Base-by-base conservation (phyloP, 495 filamentous ascomycete genomes). In the Schizothecium vesticola region DNA sequence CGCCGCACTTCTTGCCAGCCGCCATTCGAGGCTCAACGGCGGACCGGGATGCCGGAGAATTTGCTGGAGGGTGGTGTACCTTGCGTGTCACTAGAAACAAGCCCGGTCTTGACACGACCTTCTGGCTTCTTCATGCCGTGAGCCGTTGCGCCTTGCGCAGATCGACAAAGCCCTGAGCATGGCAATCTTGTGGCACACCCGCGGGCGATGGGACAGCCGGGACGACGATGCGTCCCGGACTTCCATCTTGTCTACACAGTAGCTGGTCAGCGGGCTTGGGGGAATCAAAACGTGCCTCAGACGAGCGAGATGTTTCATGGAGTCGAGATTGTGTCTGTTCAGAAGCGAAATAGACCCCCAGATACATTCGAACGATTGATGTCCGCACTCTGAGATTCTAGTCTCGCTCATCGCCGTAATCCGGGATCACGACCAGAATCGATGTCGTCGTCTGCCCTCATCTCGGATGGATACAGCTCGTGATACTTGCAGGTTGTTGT, bases 31-130 rank as follows among this genome's bases (percentile, higher is more conserved):
- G 36, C 67, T 73, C 72, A 71, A 72, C 59, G 69, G 69, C 69
- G 70, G 69, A 70, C 73, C 69, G 68, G 68, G 36, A 70, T 70
- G 56, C 70, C 71, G 74, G 71, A 57, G 71, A 70, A 57, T 70
- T 65, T 70, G 26, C n/a, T 56, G 23, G 24, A 25, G 56, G 60
- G 56, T 70, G 31, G 10, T 64, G 67, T 16, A 59, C 22, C 58
- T 24, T 28, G 13, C 23, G 26, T 23, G 26, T 13, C 22, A 26
- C 12, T 19, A 16, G 16, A 59, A 16, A 22, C 23, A 24, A 59
- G 26, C 58, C 23, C 23, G 23, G 58, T 28, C 58, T 59, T 59
- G 23, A 59, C n/a, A 24, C 22, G 24, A 24, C 58, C 23, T 51
- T 51, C 43, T n/a, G 43, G 6, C 16, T n/a, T 51, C 43, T 51